A percentile compares a stretch with the other conserved stretches of the same genome.
phyloP scores from a whole-genome alignment of 208 protist genomes.

The Vickermania spadyakhi region DNA sequence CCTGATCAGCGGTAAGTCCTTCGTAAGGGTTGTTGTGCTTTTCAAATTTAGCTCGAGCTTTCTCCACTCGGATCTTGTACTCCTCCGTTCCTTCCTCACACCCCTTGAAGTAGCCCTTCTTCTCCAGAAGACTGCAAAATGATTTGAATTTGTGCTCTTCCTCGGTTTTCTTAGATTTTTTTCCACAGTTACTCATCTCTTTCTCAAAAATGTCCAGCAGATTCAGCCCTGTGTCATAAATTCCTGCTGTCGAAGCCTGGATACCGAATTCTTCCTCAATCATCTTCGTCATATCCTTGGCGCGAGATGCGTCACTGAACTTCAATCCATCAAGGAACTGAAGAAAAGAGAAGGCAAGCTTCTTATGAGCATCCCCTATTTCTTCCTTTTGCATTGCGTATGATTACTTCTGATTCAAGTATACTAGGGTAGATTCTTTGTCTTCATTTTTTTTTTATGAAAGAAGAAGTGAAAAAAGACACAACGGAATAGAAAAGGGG shows the following conservation, averaged over 20 bases:
- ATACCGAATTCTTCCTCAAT: constrained; percentile 70
- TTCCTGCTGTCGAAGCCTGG: constrained; percentile 53
- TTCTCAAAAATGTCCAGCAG: constrained; percentile 44
- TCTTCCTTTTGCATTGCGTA: no score
- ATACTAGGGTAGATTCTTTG: no score
- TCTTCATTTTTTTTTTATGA: neutral
- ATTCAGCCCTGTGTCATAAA: constrained; percentile 59
- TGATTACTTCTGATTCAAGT: no score
- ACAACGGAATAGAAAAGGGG: constrained; percentile 2
- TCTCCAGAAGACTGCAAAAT: constrained; percentile 79
- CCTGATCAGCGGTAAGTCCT: constrained; percentile 83
- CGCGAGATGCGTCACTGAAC: constrained; percentile 25
- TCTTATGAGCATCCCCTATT: constrained; percentile 69
- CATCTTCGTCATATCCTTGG: constrained; percentile 40
- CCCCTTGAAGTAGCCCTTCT: constrained; percentile 89
- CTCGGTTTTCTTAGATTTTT: constrained; percentile 26
- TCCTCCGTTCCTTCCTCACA: constrained; percentile 58
- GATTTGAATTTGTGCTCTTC: constrained; percentile 82
- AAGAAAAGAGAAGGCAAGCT: constrained; percentile 84
- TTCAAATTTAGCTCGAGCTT: constrained; percentile 84
- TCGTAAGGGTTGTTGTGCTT: constrained; percentile 88
- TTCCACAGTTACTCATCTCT: constrained; percentile 34
- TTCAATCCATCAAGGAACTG: constrained; percentile 45
- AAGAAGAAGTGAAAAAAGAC: neutral
- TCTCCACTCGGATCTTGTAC: constrained; percentile 68